Conservation (phyloP, 1,284 basidiomycete genomes). For the Papiliotrema terrestris region DNA sequence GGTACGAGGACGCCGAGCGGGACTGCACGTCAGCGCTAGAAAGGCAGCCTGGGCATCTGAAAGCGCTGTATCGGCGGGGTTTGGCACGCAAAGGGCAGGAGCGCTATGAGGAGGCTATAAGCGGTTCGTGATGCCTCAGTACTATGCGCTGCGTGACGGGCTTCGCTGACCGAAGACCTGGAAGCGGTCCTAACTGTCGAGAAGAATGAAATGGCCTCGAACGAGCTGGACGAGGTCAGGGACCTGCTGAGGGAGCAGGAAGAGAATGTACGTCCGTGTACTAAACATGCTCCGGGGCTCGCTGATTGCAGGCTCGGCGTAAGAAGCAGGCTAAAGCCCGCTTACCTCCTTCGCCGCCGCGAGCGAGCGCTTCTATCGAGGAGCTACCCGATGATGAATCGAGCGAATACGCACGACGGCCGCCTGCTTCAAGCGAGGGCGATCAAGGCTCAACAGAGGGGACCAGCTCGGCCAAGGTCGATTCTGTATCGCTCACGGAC, state of each 20-base stretch:
- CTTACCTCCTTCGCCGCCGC: slow-evolving; percentile 8
- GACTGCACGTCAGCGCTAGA: slow-evolving; percentile 40
- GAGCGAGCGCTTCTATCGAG: background rate
- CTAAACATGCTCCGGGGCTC: too few species aligned
- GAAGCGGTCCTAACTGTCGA: slow-evolving; percentile 25
- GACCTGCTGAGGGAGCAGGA: slow-evolving; percentile 4
- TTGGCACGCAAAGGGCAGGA: slow-evolving; percentile 36
- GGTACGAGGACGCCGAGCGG: slow-evolving; percentile 41
- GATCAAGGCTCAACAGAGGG: too few species aligned
- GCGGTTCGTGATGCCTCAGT: slow-evolving; percentile 16
- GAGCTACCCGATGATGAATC: too few species aligned
- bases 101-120: slow-evolving; percentile 22
- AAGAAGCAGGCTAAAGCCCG: background rate
- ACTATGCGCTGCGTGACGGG: background rate
- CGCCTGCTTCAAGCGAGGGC: too few species aligned
- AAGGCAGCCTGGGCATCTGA: slow-evolving; percentile 27
- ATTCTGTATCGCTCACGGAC: too few species aligned
- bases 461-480: too few species aligned
- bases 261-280: background rate
- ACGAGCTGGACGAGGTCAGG: slow-evolving; percentile 32
- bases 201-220: slow-evolving; percentile 29
- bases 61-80: slow-evolving; percentile 44
- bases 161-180: slow-evolving; percentile 20
- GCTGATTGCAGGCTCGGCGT: background rate
- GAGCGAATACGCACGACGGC: too few species aligned